Evolutionary conservation across 108 stramenopile species (phyloP), one percentile per base, ranked within the genome.

Genomic region (Cylindrotheca fusiformis): DNA sequence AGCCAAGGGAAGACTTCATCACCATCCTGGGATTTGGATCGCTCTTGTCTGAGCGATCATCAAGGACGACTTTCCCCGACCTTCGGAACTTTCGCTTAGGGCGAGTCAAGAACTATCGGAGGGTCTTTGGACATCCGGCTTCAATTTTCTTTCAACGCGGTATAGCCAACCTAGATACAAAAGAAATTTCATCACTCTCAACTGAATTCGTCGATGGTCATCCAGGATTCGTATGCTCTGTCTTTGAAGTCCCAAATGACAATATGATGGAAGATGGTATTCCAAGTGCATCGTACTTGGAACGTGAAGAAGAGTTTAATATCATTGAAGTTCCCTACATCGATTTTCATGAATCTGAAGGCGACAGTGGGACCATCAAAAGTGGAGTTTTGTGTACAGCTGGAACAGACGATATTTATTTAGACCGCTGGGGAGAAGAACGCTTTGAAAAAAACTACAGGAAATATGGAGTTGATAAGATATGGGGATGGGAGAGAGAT

Each of bases 1-100:
- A 41, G 10, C 14, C 36, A 14, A 41, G 14, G 36, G 36, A 41
- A 10, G 36, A 41, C 14, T 41, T 8, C 22, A 77, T 88, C 23
- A 94, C 93, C 6, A 79, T 95, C 22, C 63, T 95, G 18, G 93
- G 87, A 49, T 90, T 87, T 68, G 93, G 93, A 5, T 80, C 81
- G n/a, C 68, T 91, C 17, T 66, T 95, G 3, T 85, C 83, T 3
- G 76, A 80, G 60, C 54, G 59, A 20, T 85, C 84, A 3, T 70
- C 87, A 4, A 72, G 85, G 14, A 48, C 65, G 5, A 91, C 94
- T 18, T 95, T 95, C 66, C 90, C 94, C 0, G 61, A 82, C 3
- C 75, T 95, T 18, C 32, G 31, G 4, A 75, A 88, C 59, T 95
- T 95, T 66, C 84, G 90, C 23, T 65, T 90, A 3, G 94, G 76